These are phyloP conservation scores for Lotmaria passim DNA, from an alignment of 208 protist genomes.

Conservation along the genomic window DNA sequence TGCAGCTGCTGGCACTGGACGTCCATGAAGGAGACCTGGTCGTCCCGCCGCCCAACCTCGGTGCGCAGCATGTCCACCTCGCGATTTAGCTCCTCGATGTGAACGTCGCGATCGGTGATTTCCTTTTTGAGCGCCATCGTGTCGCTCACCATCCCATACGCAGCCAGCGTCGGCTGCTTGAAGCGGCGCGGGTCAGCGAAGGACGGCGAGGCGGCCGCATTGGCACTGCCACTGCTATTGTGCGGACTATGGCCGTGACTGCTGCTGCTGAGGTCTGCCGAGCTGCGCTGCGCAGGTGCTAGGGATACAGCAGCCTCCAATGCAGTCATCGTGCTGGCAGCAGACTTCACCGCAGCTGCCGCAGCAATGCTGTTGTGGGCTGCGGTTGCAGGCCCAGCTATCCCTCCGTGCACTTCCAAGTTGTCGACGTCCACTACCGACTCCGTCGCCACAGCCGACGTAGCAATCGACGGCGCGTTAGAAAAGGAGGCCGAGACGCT, in stretches of 20 bases:
- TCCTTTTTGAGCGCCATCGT: slow-evolving; percentile 57
- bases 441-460: slow-evolving; percentile 11
- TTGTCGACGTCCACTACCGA: slow-evolving; percentile 26
- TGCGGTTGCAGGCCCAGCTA: neutral
- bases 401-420: slow-evolving; percentile 1
- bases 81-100: slow-evolving; percentile 60
- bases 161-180: slow-evolving; percentile 67
- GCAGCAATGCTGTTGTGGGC: neutral
- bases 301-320: neutral
- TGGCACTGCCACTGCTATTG: slow-evolving; percentile 16
- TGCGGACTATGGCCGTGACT: neutral
- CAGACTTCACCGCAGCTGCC: neutral
- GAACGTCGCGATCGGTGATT: slow-evolving; percentile 49
- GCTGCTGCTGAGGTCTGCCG: slow-evolving; percentile 14
- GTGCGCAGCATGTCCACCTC: slow-evolving; percentile 25
- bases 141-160: slow-evolving; percentile 69
- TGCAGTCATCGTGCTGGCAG: neutral
- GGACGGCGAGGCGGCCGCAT: neutral
- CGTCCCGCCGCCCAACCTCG: slow-evolving; percentile 38
- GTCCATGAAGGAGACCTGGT: slow-evolving; percentile 36
- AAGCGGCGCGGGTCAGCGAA: slow-evolving; percentile 35
- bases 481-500: slow-evolving; percentile 25
- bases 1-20: slow-evolving; percentile 30
- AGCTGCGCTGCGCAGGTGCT: slow-evolving; percentile 3
- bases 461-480: slow-evolving; percentile 8